These are phyloP conservation scores for Moniliella sp. DNA, from an alignment of 1,284 basidiomycete species.

Conservation along the genomic window DNA sequence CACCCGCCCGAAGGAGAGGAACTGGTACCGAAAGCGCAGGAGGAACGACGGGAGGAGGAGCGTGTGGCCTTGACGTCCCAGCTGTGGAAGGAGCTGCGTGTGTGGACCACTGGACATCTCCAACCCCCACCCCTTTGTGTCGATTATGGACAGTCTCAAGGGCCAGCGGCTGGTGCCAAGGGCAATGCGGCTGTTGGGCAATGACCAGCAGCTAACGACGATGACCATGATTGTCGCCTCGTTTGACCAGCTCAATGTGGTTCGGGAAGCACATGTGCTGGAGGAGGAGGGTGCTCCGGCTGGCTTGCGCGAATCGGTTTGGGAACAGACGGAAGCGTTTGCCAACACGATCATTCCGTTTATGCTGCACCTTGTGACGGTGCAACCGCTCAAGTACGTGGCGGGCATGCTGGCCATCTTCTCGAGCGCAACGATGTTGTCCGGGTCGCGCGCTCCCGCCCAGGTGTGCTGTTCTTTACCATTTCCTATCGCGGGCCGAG, in stretches of 20 bases:
- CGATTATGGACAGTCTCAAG: constrained; percentile 65
- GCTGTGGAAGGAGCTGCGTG: constrained; percentile 67
- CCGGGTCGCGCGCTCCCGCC: constrained; percentile 54
- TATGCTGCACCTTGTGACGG: constrained; percentile 61
- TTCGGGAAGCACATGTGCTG: constrained; percentile 6
- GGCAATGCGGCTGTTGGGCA: constrained; percentile 61
- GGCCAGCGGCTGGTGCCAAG: constrained; percentile 80
- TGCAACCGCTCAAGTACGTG: constrained; percentile 56
- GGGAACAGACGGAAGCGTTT: constrained; percentile 71
- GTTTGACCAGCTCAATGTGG: constrained; percentile 63
- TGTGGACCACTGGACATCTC: constrained; percentile 69
- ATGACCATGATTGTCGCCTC: constrained; percentile 79
- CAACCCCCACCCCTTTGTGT: constrained; percentile 92
- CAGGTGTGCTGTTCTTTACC: constrained; percentile 70
- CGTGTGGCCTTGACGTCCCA: constrained; percentile 9
- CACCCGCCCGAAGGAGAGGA: too few relatives aligned
- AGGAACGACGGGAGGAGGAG: too few relatives aligned
- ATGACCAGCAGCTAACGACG: constrained; percentile 59
- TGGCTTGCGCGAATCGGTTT: constrained; percentile 44
- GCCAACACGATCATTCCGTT: constrained; percentile 63
- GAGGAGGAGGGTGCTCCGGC: constrained; percentile 5
- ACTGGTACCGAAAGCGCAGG: too few relatives aligned
- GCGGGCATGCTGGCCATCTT: constrained; percentile 61
- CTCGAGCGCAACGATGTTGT: constrained; percentile 60
- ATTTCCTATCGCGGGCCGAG: constrained; percentile 76